These are phyloP conservation scores for Porodaedalea pini DNA, from an alignment of 1,284 basidiomycete genomes.

Conservation along the genomic window DNA sequence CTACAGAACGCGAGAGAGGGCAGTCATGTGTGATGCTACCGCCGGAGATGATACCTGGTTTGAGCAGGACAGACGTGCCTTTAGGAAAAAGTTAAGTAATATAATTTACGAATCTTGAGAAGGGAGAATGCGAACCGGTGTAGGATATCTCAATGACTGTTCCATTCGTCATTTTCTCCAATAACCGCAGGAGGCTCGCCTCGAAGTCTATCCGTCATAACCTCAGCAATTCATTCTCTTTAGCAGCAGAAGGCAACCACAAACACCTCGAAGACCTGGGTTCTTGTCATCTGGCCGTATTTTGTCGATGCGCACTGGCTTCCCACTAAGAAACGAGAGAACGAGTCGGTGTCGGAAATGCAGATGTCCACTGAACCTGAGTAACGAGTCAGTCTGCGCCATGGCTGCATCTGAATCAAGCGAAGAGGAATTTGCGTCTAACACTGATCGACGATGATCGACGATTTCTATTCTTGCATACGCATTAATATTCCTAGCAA, in stretches of 20 bases:
- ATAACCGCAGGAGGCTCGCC: conserved; percentile 82
- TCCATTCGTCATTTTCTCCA: conserved; percentile 95
- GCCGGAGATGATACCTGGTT: conserved; percentile 89
- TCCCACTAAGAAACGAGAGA: conserved; percentile 85
- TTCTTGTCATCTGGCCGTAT: conserved; percentile 92
- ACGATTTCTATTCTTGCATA: no score
- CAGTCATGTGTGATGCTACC: conserved; percentile 85
- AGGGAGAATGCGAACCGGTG: conserved; percentile 58
- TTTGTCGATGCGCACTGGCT: conserved; percentile 81
- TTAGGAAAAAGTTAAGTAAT: background rate
- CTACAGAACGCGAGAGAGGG: conserved; percentile 80
- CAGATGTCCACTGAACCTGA: conserved; percentile 70
- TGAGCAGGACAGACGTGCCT: conserved; percentile 89
- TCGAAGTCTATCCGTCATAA: conserved; percentile 72
- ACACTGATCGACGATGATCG: no score
- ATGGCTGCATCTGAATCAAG: background rate
- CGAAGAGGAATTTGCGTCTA: background rate
- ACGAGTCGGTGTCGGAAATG: conserved; percentile 85
- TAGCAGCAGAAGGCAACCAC: conserved; percentile 20
- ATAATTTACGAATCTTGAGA: background rate
- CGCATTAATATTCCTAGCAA: no score
- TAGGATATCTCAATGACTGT: conserved; percentile 95
- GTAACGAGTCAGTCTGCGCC: conserved; percentile 4
- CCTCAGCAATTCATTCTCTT: conserved; percentile 7
- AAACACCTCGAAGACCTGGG: conserved; percentile 82